Evolutionary conservation across 192 early-diverging fungal genomes (phyloP).

Genomic region (Entomortierella parvispora): DNA sequence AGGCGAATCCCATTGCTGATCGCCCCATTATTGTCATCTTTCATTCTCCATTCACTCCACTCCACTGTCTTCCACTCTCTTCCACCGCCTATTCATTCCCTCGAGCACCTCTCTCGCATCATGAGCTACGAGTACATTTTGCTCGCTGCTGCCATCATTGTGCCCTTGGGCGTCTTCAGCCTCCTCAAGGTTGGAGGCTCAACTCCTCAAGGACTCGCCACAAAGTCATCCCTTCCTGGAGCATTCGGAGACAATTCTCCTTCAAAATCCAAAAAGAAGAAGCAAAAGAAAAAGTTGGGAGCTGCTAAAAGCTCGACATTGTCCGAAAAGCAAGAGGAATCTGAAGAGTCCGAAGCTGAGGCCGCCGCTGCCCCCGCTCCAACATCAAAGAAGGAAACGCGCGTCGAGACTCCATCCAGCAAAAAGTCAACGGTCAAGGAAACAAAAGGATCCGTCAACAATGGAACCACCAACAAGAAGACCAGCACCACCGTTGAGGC

Average conservation of each 20-base stretch:
- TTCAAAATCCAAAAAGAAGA: conserved; percentile 49
- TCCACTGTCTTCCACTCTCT: too few relatives aligned
- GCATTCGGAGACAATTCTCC: conserved; percentile 15
- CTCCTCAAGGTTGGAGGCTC: conserved; percentile 25
- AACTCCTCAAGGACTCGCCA: neutral
- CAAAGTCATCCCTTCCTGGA: conserved; percentile 30
- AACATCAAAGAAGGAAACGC: conserved; percentile 6
- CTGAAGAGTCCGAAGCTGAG: conserved; percentile 34
- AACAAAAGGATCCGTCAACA: neutral
- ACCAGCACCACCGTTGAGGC: neutral
- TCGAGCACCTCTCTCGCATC: neutral
- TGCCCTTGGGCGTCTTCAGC: conserved; percentile 35
- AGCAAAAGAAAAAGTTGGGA: conserved; percentile 37
- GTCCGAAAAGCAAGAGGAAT: conserved; percentile 15
- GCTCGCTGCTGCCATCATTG: conserved; percentile 33
- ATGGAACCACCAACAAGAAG: neutral
- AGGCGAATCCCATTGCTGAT: too few relatives aligned
- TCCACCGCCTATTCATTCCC: too few relatives aligned
- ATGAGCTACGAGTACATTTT: conserved; percentile 50
- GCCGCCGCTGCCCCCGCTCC: neutral
- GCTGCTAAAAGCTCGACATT: neutral
- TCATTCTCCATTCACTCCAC: too few relatives aligned
- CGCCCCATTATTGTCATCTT: too few relatives aligned
- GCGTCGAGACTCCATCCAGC: neutral
- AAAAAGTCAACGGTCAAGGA: neutral